These are phyloP conservation scores for Penstemon barbatus DNA, from an alignment of 257 asterid genomes.

Conservation along the genomic window DNA sequence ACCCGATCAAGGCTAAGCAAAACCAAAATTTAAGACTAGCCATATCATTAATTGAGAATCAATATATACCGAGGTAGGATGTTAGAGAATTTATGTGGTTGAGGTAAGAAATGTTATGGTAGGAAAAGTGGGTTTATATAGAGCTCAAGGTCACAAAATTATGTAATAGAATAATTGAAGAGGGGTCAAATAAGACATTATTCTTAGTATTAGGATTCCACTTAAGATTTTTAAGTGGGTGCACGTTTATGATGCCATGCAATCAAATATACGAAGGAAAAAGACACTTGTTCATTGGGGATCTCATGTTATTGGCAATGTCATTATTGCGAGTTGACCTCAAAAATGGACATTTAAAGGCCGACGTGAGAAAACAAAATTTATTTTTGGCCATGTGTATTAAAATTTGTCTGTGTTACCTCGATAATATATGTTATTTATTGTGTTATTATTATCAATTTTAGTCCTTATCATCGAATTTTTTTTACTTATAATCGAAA, in stretches of 20 bases:
- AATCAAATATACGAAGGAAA: slow-evolving; percentile 21
- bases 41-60: slow-evolving; percentile 18
- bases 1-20: slow-evolving; percentile 29
- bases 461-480: too few relatives aligned
- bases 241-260: slow-evolving; percentile 25
- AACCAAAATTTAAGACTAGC: slow-evolving; percentile 28
- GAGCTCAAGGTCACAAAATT: background rate
- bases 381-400: too few relatives aligned
- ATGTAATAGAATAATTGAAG: background rate
- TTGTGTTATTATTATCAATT: too few relatives aligned
- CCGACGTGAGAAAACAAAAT: slow-evolving; percentile 2
- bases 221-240: slow-evolving; percentile 31
- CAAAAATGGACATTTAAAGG: slow-evolving; percentile 13
- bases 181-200: slow-evolving; percentile 18
- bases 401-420: too few relatives aligned
- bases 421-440: too few relatives aligned
- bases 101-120: slow-evolving; percentile 19
- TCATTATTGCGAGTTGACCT: slow-evolving; percentile 26
- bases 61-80: background rate
- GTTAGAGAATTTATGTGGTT: background rate
- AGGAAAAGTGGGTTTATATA: slow-evolving; percentile 26
- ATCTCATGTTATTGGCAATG: background rate
- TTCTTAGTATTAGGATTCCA: slow-evolving; percentile 27
- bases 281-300: slow-evolving; percentile 21
- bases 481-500: too few relatives aligned